These are phyloP conservation scores for Irpex lacteus DNA, from an alignment of 1,284 basidiomycete species.

Conservation along the genomic window DNA sequence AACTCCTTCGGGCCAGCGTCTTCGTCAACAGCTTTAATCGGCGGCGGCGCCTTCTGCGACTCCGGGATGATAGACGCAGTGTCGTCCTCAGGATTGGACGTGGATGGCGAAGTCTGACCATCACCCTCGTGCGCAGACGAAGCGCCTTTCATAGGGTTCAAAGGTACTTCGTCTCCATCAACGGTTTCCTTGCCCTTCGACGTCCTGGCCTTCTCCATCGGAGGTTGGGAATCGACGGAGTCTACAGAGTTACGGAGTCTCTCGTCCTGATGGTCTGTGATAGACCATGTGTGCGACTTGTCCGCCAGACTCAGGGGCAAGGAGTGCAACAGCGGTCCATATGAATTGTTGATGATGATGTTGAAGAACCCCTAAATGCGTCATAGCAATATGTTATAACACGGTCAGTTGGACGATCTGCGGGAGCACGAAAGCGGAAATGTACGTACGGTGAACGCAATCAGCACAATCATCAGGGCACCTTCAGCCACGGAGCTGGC, in stretches of 20 bases:
- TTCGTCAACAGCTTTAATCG: slow-evolving; percentile 20
- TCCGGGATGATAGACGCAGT: background rate
- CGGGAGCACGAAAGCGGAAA: slow-evolving; percentile 6
- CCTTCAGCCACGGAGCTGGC: slow-evolving; percentile 70
- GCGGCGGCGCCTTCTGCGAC: slow-evolving; percentile 11
- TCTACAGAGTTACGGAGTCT: background rate
- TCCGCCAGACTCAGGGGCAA: slow-evolving; percentile 81
- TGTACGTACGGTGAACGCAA: slow-evolving; percentile 69
- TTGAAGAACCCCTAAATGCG: slow-evolving; percentile 62
- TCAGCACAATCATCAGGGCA: slow-evolving; percentile 80
- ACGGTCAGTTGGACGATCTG: background rate
- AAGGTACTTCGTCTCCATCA: background rate
- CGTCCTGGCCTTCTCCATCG: background rate
- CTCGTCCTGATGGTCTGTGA: background rate
- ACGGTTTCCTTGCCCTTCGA: background rate
- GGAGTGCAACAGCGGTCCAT: slow-evolving; percentile 58
- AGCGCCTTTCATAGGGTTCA: background rate
- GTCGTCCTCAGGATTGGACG: background rate
- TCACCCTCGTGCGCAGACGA: background rate
- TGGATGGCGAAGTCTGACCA: background rate
- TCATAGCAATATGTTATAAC: slow-evolving; percentile 13
- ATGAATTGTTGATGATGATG: slow-evolving; percentile 65
- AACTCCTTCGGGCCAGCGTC: slow-evolving; percentile 47
- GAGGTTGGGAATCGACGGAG: background rate
- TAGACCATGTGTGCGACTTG: slow-evolving; percentile 35